A percentile compares a stretch with the other conserved stretches of the same genome.
phyloP scores from a whole-genome alignment of 164 flowering plant species.

The Berberis vulgaris region DNA sequence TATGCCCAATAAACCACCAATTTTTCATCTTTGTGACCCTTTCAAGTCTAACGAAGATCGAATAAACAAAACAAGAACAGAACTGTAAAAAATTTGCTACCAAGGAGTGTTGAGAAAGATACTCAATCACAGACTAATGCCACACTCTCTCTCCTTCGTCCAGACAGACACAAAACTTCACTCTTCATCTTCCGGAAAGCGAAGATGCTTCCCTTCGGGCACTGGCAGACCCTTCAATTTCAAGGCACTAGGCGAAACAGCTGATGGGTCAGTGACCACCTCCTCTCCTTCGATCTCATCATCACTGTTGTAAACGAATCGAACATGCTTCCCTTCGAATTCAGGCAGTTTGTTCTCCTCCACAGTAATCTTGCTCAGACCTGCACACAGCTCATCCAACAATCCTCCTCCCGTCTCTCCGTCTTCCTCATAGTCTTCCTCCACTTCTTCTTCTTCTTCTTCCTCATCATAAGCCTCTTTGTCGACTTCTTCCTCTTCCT shows the following conservation, averaged over 20 bases:
- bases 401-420: constrained; percentile 15
- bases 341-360: constrained; percentile 14
- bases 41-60: background rate
- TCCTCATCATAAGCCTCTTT: constrained; percentile 6
- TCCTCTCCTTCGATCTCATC: constrained; percentile 32
- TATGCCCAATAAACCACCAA: no score
- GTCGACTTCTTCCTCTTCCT: constrained; percentile 26
- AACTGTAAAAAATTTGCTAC: no score
- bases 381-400: constrained; percentile 46
- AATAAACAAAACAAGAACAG: no score
- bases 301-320: constrained; percentile 57
- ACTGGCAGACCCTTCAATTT: constrained; percentile 48
- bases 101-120: no score
- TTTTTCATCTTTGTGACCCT: no score
- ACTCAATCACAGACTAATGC: no score
- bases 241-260: constrained; percentile 17
- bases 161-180: background rate
- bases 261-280: constrained; percentile 5
- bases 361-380: constrained; percentile 24
- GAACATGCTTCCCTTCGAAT: constrained; percentile 44
- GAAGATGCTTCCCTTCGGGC: constrained; percentile 54
- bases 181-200: constrained; percentile 30
- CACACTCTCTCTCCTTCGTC: no score
- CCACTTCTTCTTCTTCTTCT: constrained; percentile 12
- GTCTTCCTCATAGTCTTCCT: constrained; percentile 18